phyloP scores from a whole-genome alignment of 257 asterid species.

The Solanum appendiculatum region DNA sequence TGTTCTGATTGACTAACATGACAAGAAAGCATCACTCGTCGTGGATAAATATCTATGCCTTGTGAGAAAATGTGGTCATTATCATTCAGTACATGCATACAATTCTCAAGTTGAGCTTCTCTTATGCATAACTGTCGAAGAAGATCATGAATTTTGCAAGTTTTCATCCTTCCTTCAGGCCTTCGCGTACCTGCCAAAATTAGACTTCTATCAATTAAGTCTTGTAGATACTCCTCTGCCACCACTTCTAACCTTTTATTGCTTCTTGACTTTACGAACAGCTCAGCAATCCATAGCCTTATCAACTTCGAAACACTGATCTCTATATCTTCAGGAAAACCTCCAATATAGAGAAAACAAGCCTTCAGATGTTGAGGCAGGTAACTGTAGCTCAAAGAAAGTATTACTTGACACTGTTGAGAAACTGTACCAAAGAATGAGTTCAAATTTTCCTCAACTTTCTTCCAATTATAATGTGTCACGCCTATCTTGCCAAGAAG shows the following conservation, averaged over 20 bases:
- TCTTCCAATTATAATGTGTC: not conserved
- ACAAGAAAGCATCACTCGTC: not conserved
- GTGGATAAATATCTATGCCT: not conserved
- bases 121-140: not conserved
- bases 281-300: slow-evolving; percentile 4
- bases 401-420: not conserved
- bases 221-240: not conserved
- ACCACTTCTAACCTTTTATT: too few species aligned
- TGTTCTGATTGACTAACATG: not conserved
- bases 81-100: not conserved
- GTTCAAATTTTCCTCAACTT: not conserved
- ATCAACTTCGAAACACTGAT: not conserved
- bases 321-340: not conserved
- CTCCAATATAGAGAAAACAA: slow-evolving; percentile 4
- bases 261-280: not conserved
- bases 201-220: slow-evolving; percentile 1
- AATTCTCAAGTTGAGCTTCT: not conserved
- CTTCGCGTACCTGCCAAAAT: not conserved
- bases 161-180: not conserved
- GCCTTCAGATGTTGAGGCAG: not conserved
- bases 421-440: not conserved
- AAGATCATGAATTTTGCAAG: slow-evolving; percentile 1
- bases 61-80: not conserved
- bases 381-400: not conserved
- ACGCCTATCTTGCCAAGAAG: not conserved